phyloP scores from a whole-genome alignment of 768 basidiomycete species.

The Boletus reticulatus region DNA sequence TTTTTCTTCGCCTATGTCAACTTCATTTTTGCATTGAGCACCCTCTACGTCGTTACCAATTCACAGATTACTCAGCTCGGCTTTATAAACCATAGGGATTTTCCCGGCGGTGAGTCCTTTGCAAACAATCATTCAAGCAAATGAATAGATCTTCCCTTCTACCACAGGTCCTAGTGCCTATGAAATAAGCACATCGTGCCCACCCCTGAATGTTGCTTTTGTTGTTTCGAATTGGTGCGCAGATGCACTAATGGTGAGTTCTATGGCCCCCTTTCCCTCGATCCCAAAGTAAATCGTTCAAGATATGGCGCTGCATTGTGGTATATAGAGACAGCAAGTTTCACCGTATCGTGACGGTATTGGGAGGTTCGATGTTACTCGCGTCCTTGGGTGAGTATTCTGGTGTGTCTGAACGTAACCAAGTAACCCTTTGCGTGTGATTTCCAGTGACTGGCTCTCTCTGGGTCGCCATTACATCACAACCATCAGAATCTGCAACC shows the following conservation, averaged over 20 bases:
- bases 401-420: background rate
- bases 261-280: background rate
- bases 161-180: constrained; percentile 24
- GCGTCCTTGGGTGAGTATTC: constrained; percentile 21
- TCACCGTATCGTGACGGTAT: constrained; percentile 10
- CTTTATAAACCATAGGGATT: constrained; percentile 31
- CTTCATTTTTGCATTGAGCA: constrained; percentile 27
- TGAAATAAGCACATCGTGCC: constrained; percentile 21
- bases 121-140: background rate
- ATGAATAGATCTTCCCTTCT: too few species aligned
- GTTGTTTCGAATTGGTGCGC: constrained; percentile 32
- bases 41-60: constrained; percentile 25
- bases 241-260: constrained; percentile 29
- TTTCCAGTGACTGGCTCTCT: constrained; percentile 27
- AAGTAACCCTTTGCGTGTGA: background rate
- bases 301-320: constrained; percentile 34
- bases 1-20: constrained; percentile 31
- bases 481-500: constrained; percentile 13
- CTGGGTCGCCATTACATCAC: constrained; percentile 27
- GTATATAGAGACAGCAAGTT: constrained; percentile 30
- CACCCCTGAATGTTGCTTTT: constrained; percentile 28
- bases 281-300: background rate
- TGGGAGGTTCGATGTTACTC: constrained; percentile 22
- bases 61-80: constrained; percentile 27
- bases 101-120: constrained; percentile 26